Base-by-base conservation (phyloP, 2,329 filamentous ascomycete species). In the Xylariaceae sp. region DNA sequence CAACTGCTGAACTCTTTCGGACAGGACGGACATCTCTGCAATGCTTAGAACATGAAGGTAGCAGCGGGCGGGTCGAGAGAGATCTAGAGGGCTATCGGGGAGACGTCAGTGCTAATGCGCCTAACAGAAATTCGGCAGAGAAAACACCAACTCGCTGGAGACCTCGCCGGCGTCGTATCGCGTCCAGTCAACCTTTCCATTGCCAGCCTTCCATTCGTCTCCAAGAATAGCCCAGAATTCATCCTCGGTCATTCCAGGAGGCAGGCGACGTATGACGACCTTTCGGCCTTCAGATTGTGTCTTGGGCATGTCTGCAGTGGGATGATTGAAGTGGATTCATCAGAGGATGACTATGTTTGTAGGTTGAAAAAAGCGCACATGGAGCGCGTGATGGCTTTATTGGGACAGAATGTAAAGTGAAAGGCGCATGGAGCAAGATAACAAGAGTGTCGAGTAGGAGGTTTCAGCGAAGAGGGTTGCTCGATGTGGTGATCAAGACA, bases 131-230 rank as follows among this genome's bases (percentile, higher is more conserved):
- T 3, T 34, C 19, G 34, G 19, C n/a, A 7, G 19, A 56, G 66
- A 63, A 62, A 58, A 42, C 46, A 73, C 84, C 62, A 75, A 95
- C 91, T 96, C 89, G 67, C 85, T 87, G 1, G 91, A 91, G 44
- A 92, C 77, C 68, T 96, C 95, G 55, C 81, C 81, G 2, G 71
- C 63, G 5, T 72, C 71, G 60, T 76, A 99, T 47, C 80, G 80
- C 61, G 88, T 77, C 89, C 89, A 96, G 69, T 95, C 91, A 9
- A 95, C 83, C 68, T 86, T 94, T 34, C 89, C 90, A 47, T 80
- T 81, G n/a, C 88, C 88, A 3, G 80, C 65, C 65, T 85, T 88
- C 92, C 92, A 97, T 47, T 91, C 86, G 1, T 85, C 79, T 3
- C 91, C 91, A 9, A 96, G 70, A 6, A 84, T 78, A 11, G 74